Percentiles rank a stretch among this genome's conserved stretches.
These are phyloP conservation scores for Cephalotrichum gorgonifer DNA, from an alignment of 2,329 filamentous ascomycete species.

Conservation along the genomic window DNA sequence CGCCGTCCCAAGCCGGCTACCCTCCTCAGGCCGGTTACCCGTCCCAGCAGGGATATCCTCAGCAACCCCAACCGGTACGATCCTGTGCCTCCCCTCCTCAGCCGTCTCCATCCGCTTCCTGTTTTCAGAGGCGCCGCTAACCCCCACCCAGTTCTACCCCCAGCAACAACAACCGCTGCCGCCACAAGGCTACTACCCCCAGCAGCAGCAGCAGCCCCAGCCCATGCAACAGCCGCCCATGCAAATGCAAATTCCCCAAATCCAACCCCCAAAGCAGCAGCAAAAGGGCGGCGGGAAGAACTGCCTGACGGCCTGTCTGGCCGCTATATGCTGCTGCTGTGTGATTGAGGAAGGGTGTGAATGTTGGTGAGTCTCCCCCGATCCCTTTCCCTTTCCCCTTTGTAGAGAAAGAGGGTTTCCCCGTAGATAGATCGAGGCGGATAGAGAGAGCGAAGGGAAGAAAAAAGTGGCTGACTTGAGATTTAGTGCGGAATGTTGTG, in stretches of 20 bases:
- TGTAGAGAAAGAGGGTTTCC: too few species aligned
- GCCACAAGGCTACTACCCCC: conserved; percentile 20
- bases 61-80: conserved; percentile 29
- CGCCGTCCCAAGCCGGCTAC: neutral
- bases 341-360: conserved; percentile 39
- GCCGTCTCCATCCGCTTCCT: neutral
- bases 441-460: neutral
- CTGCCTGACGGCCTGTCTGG: conserved; percentile 36
- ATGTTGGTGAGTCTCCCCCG: conserved; percentile 28
- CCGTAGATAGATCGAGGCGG: too few species aligned
- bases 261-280: conserved; percentile 14
- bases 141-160: conserved; percentile 9
- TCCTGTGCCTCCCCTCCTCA: conserved; percentile 12
- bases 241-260: conserved; percentile 32
- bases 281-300: conserved; percentile 24
- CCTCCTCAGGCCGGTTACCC: neutral
- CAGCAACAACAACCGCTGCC: conserved; percentile 13
- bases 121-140: conserved; percentile 13
- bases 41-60: conserved; percentile 19
- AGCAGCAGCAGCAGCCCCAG: too few species aligned
- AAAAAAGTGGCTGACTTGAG: neutral
- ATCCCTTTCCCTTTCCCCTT: neutral
- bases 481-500: conserved; percentile 28
- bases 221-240: too few species aligned
- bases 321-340: conserved; percentile 39